Conservation (phyloP, 192 early-diverging fungal species). For the Umbelopsis sp. region DNA sequence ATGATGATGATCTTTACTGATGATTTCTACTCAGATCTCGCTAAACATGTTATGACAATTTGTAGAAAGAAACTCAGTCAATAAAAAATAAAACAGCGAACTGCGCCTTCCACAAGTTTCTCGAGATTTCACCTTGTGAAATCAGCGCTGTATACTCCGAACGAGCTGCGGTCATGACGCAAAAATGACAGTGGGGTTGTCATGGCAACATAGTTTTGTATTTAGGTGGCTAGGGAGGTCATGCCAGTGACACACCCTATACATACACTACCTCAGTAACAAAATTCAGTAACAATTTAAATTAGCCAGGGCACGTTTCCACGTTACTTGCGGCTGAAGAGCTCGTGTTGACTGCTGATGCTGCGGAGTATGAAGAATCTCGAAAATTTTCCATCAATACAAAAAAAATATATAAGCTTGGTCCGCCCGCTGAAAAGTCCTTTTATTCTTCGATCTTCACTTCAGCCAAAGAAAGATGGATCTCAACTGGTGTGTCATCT, state of each 20-base stretch:
- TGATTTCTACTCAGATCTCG: constrained; percentile 1
- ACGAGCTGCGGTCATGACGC: neutral
- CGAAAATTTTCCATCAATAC: neutral
- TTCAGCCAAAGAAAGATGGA: constrained; percentile 2
- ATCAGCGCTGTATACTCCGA: neutral
- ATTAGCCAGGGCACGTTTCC: neutral
- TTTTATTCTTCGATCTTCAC: constrained; percentile 5
- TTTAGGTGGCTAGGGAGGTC: neutral
- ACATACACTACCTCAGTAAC: too few relatives aligned
- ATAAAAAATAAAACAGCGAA: neutral
- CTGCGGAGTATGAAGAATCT: constrained; percentile 13
- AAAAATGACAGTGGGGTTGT: neutral
- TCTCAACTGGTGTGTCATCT: constrained; percentile 20
- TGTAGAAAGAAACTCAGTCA: constrained; percentile 21
- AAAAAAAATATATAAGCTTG: neutral
- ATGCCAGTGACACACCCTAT: too few relatives aligned
- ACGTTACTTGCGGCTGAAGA: too few relatives aligned
- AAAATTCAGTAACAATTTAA: too few relatives aligned
- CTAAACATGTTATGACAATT: constrained; percentile 14
- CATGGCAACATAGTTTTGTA: neutral
- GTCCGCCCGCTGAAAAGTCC: neutral
- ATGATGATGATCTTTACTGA: neutral
- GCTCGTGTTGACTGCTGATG: neutral
- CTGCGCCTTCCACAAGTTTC: neutral
- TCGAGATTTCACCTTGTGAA: neutral